Base-by-base conservation (phyloP, 441 rosid species). In the Theobroma grandiflorum region DNA sequence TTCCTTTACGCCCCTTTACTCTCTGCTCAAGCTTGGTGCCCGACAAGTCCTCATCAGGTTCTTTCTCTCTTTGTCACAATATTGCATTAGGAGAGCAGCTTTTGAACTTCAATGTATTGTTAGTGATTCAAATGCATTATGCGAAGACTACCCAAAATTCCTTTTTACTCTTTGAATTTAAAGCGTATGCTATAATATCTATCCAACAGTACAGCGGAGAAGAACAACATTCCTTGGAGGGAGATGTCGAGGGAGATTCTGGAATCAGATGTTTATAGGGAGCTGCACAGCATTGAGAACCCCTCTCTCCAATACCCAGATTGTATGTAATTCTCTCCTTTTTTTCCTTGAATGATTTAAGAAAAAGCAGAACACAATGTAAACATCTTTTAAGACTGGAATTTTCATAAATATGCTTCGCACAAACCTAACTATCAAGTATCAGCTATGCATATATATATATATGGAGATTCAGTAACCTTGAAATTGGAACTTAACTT, bases 11-110 rank as follows among this genome's bases (percentile, higher is more conserved):
- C 95, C 93, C 57, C 72, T 91, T 75, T 90, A 72, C 82, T 82
- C 90, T 42, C 61, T 90, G 57, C 91, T 91, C 76, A 90, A 90
- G 82, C 88, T 87, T 8, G 95, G 95, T 40, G 93, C 93, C 37
- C 83, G 93, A 81, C 88, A 86, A 72, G 93, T 91, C 55, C 85
- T 91, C 18, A 88, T 87, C 85, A 89, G 91, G 94, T 91, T 16
- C 38, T 20, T 22, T 22, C 1, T 65, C 49, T 37, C 20, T 62
- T 74, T 20, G 20, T 10, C 11, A 40, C 12, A 9, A 18, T 22
- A 1, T 26, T 26, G 31, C 31, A 1, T 26, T 26, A 26, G 1
- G 31, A 26, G 0, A 26, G 8, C 50, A 14, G 16, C 6, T 18
- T 45, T 61, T 31, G 4, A 26, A 6, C 6, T 20, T 18, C 11